These are phyloP conservation scores for Tuber aestivum DNA, from an alignment of 495 filamentous ascomycete genomes.

Conservation along the genomic window DNA sequence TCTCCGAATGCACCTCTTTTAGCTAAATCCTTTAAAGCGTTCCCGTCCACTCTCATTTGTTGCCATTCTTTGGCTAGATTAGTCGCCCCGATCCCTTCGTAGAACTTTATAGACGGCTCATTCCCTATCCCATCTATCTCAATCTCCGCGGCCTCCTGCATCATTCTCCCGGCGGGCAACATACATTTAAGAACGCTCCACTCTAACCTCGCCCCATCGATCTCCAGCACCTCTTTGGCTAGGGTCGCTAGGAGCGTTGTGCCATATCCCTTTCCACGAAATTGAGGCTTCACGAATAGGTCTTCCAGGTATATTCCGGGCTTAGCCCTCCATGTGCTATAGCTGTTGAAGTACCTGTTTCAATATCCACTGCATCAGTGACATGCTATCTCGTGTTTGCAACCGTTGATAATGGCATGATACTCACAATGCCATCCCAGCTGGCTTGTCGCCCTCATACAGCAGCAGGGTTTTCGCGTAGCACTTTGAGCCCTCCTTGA, in stretches of 20 bases:
- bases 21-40: constrained; percentile 60
- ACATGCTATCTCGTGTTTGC: background rate
- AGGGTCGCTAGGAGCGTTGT: constrained; percentile 66
- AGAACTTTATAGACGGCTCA: constrained; percentile 80
- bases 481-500: constrained; percentile 49
- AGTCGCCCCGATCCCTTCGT: constrained; percentile 73
- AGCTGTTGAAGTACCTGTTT: constrained; percentile 62
- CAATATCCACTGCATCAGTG: constrained; percentile 51
- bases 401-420: constrained; percentile 48
- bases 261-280: constrained; percentile 72
- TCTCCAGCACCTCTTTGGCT: constrained; percentile 66
- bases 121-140: constrained; percentile 55
- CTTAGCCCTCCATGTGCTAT: constrained; percentile 75
- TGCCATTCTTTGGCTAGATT: constrained; percentile 75
- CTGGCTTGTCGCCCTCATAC: constrained; percentile 43
- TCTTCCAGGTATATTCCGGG: constrained; percentile 95
- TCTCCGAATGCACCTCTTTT: constrained; percentile 33
- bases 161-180: background rate
- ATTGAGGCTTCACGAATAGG: constrained; percentile 67
- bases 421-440: constrained; percentile 57
- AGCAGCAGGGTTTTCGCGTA: constrained; percentile 46
- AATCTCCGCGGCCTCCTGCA: background rate
- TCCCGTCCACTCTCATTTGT: constrained; percentile 79
- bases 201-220: constrained; percentile 71
- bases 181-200: constrained; percentile 81